phyloP scores from a whole-genome alignment of 2,329 filamentous ascomycete species.

The Plenodomus biglobosus region DNA sequence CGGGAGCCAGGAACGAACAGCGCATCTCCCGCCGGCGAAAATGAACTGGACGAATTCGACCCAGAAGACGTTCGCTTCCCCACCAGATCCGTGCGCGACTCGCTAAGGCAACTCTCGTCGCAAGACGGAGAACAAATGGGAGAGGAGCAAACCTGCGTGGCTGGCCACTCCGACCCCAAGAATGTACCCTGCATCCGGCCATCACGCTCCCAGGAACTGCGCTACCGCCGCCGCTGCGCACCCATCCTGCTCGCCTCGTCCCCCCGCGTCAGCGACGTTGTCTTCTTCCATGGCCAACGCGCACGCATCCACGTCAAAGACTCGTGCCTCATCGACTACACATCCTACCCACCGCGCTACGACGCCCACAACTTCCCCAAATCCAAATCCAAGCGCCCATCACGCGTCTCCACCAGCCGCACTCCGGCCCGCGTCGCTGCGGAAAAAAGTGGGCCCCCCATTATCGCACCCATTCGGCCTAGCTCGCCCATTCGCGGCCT shows the following conservation, averaged over 20 bases:
- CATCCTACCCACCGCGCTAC: conserved; percentile 50
- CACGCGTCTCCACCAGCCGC: conserved; percentile 8
- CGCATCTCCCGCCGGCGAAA: conserved; percentile 23
- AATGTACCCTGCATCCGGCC: conserved; percentile 33
- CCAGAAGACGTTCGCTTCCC: conserved; percentile 44
- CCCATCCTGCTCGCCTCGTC: conserved; percentile 49
- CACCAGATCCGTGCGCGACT: conserved; percentile 16
- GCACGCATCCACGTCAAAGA: conserved; percentile 49
- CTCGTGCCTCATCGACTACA: conserved; percentile 47
- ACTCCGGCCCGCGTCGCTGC: conserved; percentile 1
- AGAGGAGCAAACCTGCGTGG: conserved; percentile 18
- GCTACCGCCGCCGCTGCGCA: conserved; percentile 52
- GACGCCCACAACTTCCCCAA: conserved; percentile 44
- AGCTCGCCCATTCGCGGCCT: conserved; percentile 30
- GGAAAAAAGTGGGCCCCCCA: conserved; percentile 6
- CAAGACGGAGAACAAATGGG: conserved; percentile 20
- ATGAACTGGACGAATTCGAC: conserved; percentile 43
- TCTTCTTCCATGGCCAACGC: conserved; percentile 47
- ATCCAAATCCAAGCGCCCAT: conserved; percentile 16
- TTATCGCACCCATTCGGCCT: conserved; percentile 19
- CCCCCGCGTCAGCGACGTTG: conserved; percentile 50
- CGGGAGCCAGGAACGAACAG: conserved; percentile 11
- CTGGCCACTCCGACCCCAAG: conserved; percentile 35
- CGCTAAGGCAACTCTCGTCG: conserved; percentile 17
- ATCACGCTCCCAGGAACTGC: conserved; percentile 42